phyloP scores from a whole-genome alignment of 768 basidiomycete genomes.

The Tricholomella constricta region DNA sequence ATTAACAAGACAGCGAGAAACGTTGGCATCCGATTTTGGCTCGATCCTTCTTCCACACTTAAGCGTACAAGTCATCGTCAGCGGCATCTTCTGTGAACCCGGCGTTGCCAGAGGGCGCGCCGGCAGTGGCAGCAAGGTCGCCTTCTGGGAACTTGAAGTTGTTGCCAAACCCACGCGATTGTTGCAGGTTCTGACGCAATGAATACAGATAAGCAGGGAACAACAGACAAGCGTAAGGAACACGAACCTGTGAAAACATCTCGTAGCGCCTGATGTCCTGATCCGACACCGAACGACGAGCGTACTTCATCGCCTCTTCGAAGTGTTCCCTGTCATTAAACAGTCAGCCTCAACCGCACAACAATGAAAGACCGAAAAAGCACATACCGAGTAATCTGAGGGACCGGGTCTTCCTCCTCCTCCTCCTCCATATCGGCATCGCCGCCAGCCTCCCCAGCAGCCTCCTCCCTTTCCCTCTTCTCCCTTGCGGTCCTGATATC shows the following conservation, averaged over 20 bases:
- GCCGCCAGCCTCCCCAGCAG: constrained; percentile 46
- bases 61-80: constrained; percentile 94
- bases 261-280: constrained; percentile 97
- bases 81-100: constrained; percentile 84
- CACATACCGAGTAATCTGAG: constrained; percentile 75
- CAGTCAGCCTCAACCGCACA: constrained; percentile 13
- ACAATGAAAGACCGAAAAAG: background rate
- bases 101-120: constrained; percentile 56
- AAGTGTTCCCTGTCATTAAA: constrained; percentile 75
- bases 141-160: constrained; percentile 99
- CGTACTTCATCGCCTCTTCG: constrained; percentile 98
- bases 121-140: constrained; percentile 40
- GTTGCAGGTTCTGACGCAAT: constrained; percentile 74
- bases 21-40: constrained; percentile 3
- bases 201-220: constrained; percentile 10
- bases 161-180: constrained; percentile 90
- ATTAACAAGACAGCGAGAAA: constrained; percentile 4
- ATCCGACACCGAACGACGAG: constrained; percentile 95
- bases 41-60: constrained; percentile 21
- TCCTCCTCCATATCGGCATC: constrained; percentile 76
- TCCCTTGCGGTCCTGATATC: constrained; percentile 84
- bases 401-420: constrained; percentile 87
- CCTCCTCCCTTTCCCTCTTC: constrained; percentile 79
- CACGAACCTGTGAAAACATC: constrained; percentile 86
- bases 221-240: constrained; percentile 7